Percentiles rank a stretch among this genome's conserved stretches.
Conservation (phyloP, 139 green algal species). For the Deuterostichococcus epilithicus region DNA sequence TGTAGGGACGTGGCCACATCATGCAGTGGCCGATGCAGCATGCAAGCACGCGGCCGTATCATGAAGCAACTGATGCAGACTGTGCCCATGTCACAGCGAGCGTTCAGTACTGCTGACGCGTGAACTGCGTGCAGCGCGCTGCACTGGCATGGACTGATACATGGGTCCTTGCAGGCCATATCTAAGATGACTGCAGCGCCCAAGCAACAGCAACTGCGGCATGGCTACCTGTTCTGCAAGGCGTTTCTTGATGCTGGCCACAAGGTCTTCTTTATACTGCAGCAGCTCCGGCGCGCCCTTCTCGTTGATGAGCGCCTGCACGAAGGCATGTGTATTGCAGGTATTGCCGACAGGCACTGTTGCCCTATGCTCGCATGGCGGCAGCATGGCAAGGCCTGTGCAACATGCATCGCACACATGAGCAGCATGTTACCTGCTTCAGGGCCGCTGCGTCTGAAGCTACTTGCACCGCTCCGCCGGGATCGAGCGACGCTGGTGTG, state of each 20-base stretch:
- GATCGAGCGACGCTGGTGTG: background rate
- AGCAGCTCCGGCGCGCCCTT: conserved; percentile 43
- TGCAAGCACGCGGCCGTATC: no score
- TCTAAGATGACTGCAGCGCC: no score
- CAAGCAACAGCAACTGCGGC: no score
- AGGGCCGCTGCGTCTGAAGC: background rate
- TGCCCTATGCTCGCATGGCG: no score
- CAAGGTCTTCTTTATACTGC: conserved; percentile 34
- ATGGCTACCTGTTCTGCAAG: conserved; percentile 34
- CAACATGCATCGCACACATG: no score
- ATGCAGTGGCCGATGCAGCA: background rate
- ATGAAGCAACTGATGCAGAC: conserved; percentile 4
- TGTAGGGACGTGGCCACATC: no score
- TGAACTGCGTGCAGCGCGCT: background rate
- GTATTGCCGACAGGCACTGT: no score
- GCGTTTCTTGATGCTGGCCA: conserved; percentile 13
- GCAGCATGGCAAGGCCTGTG: background rate
- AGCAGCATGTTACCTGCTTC: background rate
- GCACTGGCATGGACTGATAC: no score
- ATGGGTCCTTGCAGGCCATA: no score
- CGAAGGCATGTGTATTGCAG: no score
- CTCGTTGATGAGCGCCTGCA: conserved; percentile 38
- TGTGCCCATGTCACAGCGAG: background rate
- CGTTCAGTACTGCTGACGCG: background rate
- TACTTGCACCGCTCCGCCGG: background rate